Base-by-base conservation (phyloP, 305 asterid species). In the Fraxinus ornus region DNA sequence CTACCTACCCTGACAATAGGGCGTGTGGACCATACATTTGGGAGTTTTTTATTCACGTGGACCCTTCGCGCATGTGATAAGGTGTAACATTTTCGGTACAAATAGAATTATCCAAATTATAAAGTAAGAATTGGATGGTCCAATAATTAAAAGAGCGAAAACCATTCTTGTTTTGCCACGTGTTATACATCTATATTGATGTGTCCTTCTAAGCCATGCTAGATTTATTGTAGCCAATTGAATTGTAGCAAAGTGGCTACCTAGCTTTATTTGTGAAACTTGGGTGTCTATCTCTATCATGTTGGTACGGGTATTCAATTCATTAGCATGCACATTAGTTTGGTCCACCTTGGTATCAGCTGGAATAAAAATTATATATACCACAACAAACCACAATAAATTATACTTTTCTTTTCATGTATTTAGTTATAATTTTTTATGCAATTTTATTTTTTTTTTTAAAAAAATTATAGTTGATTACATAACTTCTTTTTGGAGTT, bases 221-320 rank as follows among this genome's bases (percentile, higher is more conserved):
- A 64, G 68, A 57, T 57, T 57, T 57, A 32, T 19, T 68, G 44
- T 21, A 33, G 72, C 81, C 75, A 78, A 60, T 78, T 78, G 81
- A 33, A 35, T 79, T 64, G 76, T 15, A 64, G 60, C 75, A 64
- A 64, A 60, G 36, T 79, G 76, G 74, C 15, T 26, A 62, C 41
- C 60, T 62, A 21, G 76, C 76, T 62, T 60, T 78, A 35, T 79
- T 8, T 24, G 73, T 64, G 28, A 60, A 4, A 52, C 70, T 19
- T 13, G 70, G 36, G n/a, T 52, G 73, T 2, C 73, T 2, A 22
- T 64, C 33, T 7, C 73, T 3, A 24, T 64, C 73, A 24, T 19
- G 68, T 19, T 17, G 68, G 68, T 57, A 19, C 68, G 22, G 0
- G 2, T 57, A 19, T 57, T 19, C 22, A 57, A 26, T 21, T 19